Evolutionary conservation across 1,139 yeast species (phyloP).

Genomic region (Taphrina wiesneri): DNA sequence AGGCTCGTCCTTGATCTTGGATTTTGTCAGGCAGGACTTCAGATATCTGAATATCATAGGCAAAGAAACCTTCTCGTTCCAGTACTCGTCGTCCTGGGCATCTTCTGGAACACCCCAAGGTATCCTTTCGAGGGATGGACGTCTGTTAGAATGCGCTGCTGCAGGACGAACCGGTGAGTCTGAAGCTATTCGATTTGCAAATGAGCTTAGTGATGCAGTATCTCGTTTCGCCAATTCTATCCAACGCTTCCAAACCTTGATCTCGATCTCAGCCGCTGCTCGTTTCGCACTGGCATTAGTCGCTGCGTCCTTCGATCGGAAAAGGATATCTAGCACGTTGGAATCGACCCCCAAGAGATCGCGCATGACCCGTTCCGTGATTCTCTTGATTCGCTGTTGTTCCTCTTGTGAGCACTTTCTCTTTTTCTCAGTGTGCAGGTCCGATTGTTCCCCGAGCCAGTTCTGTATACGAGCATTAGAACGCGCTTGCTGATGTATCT

Average conservation of each 20-base stretch:
- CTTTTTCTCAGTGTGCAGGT: constrained; percentile 8
- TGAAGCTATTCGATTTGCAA: not conserved
- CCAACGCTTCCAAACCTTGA: constrained; percentile 11
- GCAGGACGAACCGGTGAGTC: not conserved
- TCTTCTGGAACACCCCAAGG: constrained; percentile 27
- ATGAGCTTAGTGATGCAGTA: not conserved
- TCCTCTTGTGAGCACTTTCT: constrained; percentile 13
- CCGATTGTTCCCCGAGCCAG: constrained; percentile 26
- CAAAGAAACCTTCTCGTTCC: constrained; percentile 12
- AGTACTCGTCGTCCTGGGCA: not conserved
- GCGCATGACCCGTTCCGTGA: constrained; percentile 11
- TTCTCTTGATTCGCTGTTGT: not conserved
- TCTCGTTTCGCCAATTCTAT: not conserved
- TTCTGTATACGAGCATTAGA: constrained; percentile 25
- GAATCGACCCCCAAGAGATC: constrained; percentile 7
- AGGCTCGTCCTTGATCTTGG: not conserved
- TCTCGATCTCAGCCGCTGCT: not conserved
- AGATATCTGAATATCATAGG: constrained; percentile 12
- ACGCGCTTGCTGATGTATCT: constrained; percentile 13
- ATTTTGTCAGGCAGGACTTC: constrained; percentile 1
- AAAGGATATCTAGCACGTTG: not conserved
- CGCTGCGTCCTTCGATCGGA: not conserved
- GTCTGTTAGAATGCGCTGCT: not conserved
- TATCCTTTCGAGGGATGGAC: constrained; percentile 2
- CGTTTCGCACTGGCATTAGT: not conserved